Evolutionary conservation across 148 eudicot species (phyloP).

Genomic region (Rhododendron mucronatum): DNA sequence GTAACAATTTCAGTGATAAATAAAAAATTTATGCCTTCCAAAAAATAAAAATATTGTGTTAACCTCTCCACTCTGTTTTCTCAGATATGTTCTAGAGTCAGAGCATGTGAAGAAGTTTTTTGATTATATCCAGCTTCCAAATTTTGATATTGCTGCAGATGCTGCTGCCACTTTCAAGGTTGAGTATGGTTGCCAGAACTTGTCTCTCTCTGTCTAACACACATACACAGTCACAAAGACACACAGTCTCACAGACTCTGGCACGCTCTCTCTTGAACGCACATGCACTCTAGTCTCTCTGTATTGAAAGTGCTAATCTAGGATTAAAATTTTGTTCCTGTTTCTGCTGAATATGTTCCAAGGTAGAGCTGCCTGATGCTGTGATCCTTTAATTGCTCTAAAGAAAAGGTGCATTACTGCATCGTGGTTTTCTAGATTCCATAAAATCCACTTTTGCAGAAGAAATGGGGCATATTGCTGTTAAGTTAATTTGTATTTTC

Average conservation of each 20-base stretch:
- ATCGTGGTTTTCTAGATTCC: not conserved
- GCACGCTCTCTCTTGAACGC: not conserved
- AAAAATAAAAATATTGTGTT: not conserved
- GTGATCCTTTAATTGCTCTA: not conserved
- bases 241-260: not conserved
- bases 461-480: not conserved
- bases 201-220: not conserved
- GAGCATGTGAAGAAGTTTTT: constrained; percentile 91
- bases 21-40: too few relatives aligned
- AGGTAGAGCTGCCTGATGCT: not conserved
- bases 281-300: not conserved
- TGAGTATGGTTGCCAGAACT: constrained; percentile 13
- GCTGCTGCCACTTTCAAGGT: constrained; percentile 99
- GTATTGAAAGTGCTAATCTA: not conserved
- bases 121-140: constrained; percentile 83
- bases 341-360: not conserved
- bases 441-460: not conserved
- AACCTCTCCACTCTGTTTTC: not conserved
- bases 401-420: not conserved
- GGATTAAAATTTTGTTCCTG: not conserved
- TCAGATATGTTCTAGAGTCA: constrained; percentile 85
- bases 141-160: constrained; percentile 97
- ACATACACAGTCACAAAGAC: not conserved
- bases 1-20: too few relatives aligned
- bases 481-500: not conserved